phyloP scores from a whole-genome alignment of 768 basidiomycete species.

The Tylopilus sp. region DNA sequence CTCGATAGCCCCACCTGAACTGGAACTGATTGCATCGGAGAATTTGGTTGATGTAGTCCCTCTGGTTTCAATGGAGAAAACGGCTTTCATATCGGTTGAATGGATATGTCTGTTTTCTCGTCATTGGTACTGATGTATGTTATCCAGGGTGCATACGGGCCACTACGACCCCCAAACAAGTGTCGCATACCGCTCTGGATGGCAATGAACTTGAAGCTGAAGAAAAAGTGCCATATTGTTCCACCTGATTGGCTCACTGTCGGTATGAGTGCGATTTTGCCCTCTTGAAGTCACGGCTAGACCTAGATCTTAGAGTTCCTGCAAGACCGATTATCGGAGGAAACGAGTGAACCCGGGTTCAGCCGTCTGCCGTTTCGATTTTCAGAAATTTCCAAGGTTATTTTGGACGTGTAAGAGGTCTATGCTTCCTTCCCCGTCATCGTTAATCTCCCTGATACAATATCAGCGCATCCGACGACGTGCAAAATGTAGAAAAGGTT shows the following conservation, averaged over 20 bases:
- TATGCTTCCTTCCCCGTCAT: background rate
- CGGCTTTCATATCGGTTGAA: conserved; percentile 84
- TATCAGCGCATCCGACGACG: conserved; percentile 82
- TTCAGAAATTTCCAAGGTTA: conserved; percentile 84
- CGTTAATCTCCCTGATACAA: background rate
- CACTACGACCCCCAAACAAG: conserved; percentile 83
- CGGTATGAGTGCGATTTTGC: conserved; percentile 47
- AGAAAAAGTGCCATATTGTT: conserved; percentile 92
- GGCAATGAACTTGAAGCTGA: conserved; percentile 88
- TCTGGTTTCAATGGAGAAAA: conserved; percentile 84
- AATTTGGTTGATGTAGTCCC: conserved; percentile 84
- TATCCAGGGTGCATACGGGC: conserved; percentile 84
- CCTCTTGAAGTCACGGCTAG: background rate
- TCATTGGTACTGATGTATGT: conserved; percentile 6
- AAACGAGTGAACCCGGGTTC: conserved; percentile 73
- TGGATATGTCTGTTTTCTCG: conserved; percentile 13
- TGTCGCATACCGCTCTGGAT: conserved; percentile 93
- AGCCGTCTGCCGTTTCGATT: conserved; percentile 83
- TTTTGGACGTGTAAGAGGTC: conserved; percentile 83
- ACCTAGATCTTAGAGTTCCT: conserved; percentile 59
- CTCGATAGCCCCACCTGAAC: conserved; percentile 78
- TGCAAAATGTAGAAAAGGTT: conserved; percentile 80
- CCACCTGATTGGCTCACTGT: conserved; percentile 86
- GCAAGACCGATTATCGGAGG: conserved; percentile 67
- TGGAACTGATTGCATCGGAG: conserved; percentile 86